A percentile compares a stretch with the other conserved stretches of the same genome.
Evolutionary conservation across 208 protist species (phyloP).

Genomic region (Trichomonas tenax): DNA sequence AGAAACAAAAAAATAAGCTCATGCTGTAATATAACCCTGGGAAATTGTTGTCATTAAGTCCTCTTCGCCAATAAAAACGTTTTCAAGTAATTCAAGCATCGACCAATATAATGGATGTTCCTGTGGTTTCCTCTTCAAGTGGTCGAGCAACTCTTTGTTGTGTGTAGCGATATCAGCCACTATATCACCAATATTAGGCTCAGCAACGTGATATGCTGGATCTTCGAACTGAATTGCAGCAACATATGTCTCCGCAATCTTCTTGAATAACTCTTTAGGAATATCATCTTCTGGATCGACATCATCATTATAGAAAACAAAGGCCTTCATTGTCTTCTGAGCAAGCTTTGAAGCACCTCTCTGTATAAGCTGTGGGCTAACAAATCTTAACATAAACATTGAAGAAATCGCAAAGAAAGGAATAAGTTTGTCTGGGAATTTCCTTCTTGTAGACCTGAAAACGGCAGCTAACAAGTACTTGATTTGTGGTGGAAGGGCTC

Average conservation of each 20-base stretch:
- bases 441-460: not conserved
- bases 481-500: not conserved
- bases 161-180: not conserved
- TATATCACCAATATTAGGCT: not conserved
- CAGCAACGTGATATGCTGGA: not conserved
- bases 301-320: not conserved
- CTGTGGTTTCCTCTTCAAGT: not conserved
- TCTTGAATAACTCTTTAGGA: not conserved
- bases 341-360: not conserved
- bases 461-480: not conserved
- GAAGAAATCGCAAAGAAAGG: not conserved
- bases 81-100: not conserved
- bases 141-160: not conserved
- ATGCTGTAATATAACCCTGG: not conserved
- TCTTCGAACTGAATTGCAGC: not conserved
- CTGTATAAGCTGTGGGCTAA: not conserved
- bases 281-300: not conserved
- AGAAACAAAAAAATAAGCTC: no score
- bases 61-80: not conserved
- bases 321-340: not conserved
- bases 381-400: not conserved
- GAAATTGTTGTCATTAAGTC: not conserved
- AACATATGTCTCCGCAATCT: not conserved
- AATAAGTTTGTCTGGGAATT: not conserved
- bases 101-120: not conserved